phyloP scores from a whole-genome alignment of 2,329 filamentous ascomycete genomes.

The Calonectria pauciramosa region DNA sequence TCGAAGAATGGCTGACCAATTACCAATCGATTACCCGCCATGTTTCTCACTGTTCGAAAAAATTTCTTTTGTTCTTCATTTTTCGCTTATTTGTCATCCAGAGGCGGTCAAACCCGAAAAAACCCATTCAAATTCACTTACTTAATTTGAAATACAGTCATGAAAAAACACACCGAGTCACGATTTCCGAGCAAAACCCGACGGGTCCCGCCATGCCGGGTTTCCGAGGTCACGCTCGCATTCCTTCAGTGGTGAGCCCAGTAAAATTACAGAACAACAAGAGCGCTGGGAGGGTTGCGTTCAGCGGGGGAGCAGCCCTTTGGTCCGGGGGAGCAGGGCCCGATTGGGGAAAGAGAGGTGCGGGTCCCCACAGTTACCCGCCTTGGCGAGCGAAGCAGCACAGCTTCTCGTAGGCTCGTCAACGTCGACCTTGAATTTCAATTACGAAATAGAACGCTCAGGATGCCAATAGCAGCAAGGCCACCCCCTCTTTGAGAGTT shows the following conservation, averaged over 20 bases:
- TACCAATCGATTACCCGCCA: not conserved
- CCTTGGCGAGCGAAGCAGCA: slow-evolving; percentile 8
- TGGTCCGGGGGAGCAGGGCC: not conserved
- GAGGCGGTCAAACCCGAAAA: no score
- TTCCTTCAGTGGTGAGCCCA: not conserved
- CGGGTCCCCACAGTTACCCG: slow-evolving; percentile 35
- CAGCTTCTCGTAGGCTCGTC: slow-evolving; percentile 16
- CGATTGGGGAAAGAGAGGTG: not conserved
- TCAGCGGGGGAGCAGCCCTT: not conserved
- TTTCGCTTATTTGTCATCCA: not conserved
- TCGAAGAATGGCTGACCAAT: not conserved
- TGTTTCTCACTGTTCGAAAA: not conserved
- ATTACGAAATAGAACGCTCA: slow-evolving; percentile 43
- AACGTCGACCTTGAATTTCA: slow-evolving; percentile 34
- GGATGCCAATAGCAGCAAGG: slow-evolving; percentile 39
- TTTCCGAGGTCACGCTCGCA: slow-evolving; percentile 15
- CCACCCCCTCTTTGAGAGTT: not conserved
- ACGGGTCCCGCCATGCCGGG: slow-evolving; percentile 18
- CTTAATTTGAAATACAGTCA: slow-evolving; percentile 6
- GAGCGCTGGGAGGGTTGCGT: not conserved
- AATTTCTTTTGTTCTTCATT: not conserved
- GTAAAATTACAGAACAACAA: not conserved
- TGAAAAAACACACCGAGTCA: not conserved
- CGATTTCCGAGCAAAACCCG: slow-evolving; percentile 24
- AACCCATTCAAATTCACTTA: not conserved